These are phyloP conservation scores for Inga oerstediana DNA, from an alignment of 306 rosid genomes.

Conservation along the genomic window DNA sequence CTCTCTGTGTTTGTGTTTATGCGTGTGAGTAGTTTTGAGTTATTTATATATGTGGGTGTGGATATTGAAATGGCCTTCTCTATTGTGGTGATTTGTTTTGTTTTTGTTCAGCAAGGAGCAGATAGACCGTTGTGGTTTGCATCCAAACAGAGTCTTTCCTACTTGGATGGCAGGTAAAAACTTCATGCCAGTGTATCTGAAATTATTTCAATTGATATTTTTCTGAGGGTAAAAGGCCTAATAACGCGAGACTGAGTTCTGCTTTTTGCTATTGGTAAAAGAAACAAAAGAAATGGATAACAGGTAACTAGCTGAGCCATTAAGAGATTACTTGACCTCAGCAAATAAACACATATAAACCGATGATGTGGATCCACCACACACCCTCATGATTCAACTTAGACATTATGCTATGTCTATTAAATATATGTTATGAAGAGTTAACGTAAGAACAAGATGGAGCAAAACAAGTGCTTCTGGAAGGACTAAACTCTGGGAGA, in stretches of 20 bases:
- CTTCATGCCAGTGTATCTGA: background rate
- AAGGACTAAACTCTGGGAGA: background rate
- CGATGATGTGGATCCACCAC: background rate
- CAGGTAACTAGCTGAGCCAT: background rate
- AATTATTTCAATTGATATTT: background rate
- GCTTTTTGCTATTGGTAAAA: background rate
- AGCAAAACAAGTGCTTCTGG: background rate
- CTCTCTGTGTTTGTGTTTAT: background rate
- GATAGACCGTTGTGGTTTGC: slow-evolving; percentile 92
- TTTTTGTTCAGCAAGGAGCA: slow-evolving; percentile 79
- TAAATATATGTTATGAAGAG: background rate
- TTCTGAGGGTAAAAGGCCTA: background rate
- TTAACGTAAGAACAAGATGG: background rate
- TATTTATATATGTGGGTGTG: background rate
- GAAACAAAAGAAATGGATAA: background rate
- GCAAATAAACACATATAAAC: background rate
- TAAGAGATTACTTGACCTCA: background rate
- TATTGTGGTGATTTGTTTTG: slow-evolving; percentile 5
- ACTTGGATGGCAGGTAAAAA: slow-evolving; percentile 94
- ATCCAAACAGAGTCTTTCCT: slow-evolving; percentile 94
- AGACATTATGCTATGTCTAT: background rate
- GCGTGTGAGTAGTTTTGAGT: background rate
- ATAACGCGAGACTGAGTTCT: background rate
- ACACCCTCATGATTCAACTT: background rate
- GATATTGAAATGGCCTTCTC: background rate